phyloP scores from a whole-genome alignment of 2,329 filamentous ascomycete genomes.

The Ascosphaera aggregata region DNA sequence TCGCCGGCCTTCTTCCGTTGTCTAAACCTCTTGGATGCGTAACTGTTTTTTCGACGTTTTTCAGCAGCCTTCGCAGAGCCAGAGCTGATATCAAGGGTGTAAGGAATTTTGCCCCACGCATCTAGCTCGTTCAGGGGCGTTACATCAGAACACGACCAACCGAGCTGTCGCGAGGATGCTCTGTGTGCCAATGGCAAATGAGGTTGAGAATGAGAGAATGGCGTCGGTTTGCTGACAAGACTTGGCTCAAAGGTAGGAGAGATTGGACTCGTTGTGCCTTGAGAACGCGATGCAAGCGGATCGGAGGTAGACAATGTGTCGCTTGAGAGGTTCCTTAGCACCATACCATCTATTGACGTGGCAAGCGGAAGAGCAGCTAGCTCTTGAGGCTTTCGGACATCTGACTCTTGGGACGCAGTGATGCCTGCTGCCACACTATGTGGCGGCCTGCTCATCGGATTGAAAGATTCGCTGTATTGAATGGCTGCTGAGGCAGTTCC shows the following conservation, averaged over 20 bases:
- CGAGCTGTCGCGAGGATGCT: neutral
- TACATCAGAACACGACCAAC: no score
- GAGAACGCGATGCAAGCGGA: neutral
- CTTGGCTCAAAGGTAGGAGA: neutral
- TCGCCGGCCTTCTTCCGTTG: slow-evolving; percentile 18
- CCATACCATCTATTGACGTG: neutral
- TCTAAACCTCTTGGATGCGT: slow-evolving; percentile 18
- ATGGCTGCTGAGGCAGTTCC: no score
- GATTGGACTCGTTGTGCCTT: neutral
- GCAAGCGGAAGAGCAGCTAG: neutral
- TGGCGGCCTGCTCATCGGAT: neutral
- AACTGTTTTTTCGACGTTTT: slow-evolving; percentile 20
- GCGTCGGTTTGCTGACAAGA: neutral
- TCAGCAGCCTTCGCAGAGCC: slow-evolving; percentile 19
- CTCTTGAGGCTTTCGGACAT: neutral
- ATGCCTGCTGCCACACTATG: neutral
- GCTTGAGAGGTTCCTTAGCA: neutral
- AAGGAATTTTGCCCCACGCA: slow-evolving; percentile 13
- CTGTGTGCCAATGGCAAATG: neutral
- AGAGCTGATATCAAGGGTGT: slow-evolving; percentile 17
- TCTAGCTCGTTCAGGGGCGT: neutral
- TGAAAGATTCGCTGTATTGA: no score
- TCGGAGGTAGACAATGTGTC: neutral
- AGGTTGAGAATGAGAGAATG: neutral
- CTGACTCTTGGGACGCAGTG: neutral